These are phyloP conservation scores for Agrocybe chaxingu DNA, from an alignment of 768 basidiomycete species.

Conservation along the genomic window DNA sequence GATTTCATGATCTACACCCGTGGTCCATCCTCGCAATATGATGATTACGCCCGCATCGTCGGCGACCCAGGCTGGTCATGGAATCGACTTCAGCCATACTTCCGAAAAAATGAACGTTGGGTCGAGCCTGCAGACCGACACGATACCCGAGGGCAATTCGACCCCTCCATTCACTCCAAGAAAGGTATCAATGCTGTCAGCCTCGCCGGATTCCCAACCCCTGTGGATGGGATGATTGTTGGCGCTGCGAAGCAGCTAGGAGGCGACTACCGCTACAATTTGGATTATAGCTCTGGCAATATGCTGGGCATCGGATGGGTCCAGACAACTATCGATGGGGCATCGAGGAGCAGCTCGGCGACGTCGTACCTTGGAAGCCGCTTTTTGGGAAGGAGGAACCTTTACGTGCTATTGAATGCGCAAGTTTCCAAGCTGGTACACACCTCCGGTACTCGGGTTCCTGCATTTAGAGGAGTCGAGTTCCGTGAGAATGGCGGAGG, in stretches of 20 bases:
- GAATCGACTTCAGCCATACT: conserved; percentile 9
- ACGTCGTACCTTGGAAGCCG: conserved; percentile 20
- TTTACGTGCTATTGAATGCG: conserved; percentile 27
- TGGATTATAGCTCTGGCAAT: no score
- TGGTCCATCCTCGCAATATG: conserved; percentile 42
- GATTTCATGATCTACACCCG: conserved; percentile 25
- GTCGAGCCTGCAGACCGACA: conserved; percentile 24
- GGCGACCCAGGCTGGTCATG: conserved; percentile 46
- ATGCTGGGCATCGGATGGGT: conserved; percentile 14
- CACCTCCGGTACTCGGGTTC: background rate
- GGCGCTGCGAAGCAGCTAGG: no score
- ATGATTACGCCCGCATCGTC: conserved; percentile 43
- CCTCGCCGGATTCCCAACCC: no score
- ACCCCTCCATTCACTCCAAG: conserved; percentile 13
- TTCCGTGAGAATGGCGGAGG: conserved; percentile 4
- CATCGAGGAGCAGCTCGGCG: conserved; percentile 21
- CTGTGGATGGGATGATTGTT: no score
- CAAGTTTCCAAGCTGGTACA: conserved; percentile 19
- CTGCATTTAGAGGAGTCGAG: conserved; percentile 1
- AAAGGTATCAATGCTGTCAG: no score
- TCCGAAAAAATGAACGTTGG: conserved; percentile 8
- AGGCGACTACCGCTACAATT: no score
- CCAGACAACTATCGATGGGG: conserved; percentile 19
- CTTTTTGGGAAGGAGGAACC: conserved; percentile 20
- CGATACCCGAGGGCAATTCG: conserved; percentile 24